Evolutionary conservation across 306 rosid genomes (phyloP).

Genomic region (Quercus cerris): DNA sequence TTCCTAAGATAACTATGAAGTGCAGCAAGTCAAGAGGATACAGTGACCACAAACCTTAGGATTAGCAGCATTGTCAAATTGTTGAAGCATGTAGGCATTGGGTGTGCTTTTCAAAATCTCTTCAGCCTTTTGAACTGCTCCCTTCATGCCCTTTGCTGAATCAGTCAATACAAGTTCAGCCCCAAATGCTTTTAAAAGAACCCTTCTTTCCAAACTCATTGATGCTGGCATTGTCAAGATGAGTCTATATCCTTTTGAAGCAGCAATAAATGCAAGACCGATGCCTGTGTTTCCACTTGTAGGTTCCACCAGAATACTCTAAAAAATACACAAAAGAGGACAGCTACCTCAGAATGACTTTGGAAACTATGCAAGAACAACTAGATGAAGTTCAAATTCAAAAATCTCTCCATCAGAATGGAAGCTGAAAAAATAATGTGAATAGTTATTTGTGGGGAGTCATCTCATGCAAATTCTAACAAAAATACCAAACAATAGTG

Average conservation of each 20-base stretch:
- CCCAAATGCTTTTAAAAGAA: constrained; percentile 93
- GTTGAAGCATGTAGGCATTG: constrained; percentile 91
- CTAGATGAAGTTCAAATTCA: constrained; percentile 12
- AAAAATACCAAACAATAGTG: not conserved
- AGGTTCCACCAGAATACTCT: constrained; percentile 96
- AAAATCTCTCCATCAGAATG: constrained; percentile 15
- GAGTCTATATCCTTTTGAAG: constrained; percentile 93
- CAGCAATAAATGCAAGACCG: constrained; percentile 97
- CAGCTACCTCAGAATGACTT: constrained; percentile 21
- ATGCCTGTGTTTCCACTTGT: constrained; percentile 99
- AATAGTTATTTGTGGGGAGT: not conserved
- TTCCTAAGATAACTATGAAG: not conserved
- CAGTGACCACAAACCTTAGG: constrained; percentile 69
- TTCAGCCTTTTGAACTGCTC: constrained; percentile 98
- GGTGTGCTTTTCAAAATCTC: constrained; percentile 80
- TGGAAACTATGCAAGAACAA: constrained; percentile 1
- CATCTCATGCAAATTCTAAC: not conserved
- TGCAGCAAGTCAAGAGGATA: constrained; percentile 6
- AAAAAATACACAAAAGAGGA: constrained; percentile 21
- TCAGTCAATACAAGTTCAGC: constrained; percentile 93
- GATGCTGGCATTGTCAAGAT: constrained; percentile 97
- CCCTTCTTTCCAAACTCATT: constrained; percentile 98
- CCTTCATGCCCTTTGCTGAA: constrained; percentile 94
- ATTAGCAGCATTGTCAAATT: constrained; percentile 95
- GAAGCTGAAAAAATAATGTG: not conserved